A percentile compares a stretch with the other conserved stretches of the same genome.
phyloP scores from a whole-genome alignment of 2,329 filamentous ascomycete species.

The Shiraia bambusicola region DNA sequence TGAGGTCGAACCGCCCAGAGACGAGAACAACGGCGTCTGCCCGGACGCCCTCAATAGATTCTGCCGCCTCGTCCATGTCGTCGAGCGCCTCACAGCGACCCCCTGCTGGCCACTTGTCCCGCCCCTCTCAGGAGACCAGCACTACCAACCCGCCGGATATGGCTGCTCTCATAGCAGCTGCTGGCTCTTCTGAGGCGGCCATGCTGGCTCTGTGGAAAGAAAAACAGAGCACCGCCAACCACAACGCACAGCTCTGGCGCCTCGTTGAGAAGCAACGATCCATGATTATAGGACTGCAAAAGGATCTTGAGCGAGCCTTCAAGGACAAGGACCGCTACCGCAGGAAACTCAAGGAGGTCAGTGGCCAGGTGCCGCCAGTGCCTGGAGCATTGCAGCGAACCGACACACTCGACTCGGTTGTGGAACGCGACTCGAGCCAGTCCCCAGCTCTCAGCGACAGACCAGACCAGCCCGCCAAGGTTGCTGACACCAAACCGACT shows the following conservation, averaged over 20 bases:
- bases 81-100: constrained; percentile 53
- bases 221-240: constrained; percentile 82
- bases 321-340: constrained; percentile 95
- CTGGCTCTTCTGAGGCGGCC: constrained; percentile 85
- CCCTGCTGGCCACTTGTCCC: constrained; percentile 59
- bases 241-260: constrained; percentile 92
- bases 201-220: constrained; percentile 88
- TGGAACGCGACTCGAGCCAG: constrained; percentile 41
- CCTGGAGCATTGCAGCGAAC: constrained; percentile 38
- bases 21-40: constrained; percentile 45
- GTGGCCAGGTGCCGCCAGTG: constrained; percentile 49
- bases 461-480: constrained; percentile 29
- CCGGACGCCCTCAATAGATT: constrained; percentile 88
- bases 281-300: constrained; percentile 91
- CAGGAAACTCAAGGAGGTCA: constrained; percentile 80
- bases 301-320: constrained; percentile 84
- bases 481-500: constrained; percentile 14
- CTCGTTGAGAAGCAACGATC: constrained; percentile 93
- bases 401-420: constrained; percentile 36
- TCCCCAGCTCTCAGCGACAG: constrained; percentile 41
- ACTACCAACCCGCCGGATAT: constrained; percentile 71
- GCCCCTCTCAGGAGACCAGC: constrained; percentile 54
- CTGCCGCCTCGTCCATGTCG: constrained; percentile 70
- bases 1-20: constrained; percentile 39
- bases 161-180: constrained; percentile 73